Percentiles rank a stretch among this genome's conserved stretches.
These are phyloP conservation scores for Plasmodium sp. DNA, from an alignment of 169 alveolate genomes.

Conservation along the genomic window DNA sequence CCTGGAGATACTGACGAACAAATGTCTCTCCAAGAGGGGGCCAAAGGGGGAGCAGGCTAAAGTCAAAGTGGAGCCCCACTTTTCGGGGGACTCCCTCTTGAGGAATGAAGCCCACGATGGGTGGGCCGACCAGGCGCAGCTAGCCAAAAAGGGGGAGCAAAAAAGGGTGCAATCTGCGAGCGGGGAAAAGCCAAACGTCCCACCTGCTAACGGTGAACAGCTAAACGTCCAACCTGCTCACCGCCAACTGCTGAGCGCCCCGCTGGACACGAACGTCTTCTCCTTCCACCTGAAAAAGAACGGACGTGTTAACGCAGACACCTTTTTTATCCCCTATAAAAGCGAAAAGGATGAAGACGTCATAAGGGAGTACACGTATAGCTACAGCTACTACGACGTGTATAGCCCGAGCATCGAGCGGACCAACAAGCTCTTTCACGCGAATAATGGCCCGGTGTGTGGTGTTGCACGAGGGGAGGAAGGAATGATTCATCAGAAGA, in stretches of 20 bases:
- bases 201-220: neutral
- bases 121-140: neutral
- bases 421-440: slow-evolving; percentile 29
- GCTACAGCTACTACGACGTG: slow-evolving; percentile 47
- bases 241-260: neutral
- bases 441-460: slow-evolving; percentile 5
- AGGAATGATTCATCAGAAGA: neutral
- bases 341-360: slow-evolving; percentile 40
- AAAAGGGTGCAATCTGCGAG: too few relatives aligned
- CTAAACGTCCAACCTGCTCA: neutral
- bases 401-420: slow-evolving; percentile 14
- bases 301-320: slow-evolving; percentile 51
- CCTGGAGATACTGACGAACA: slow-evolving; percentile 10
- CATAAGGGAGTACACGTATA: slow-evolving; percentile 47
- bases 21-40: neutral
- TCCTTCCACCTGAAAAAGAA: slow-evolving; percentile 57
- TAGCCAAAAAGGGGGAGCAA: neutral
- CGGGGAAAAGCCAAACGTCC: too few relatives aligned
- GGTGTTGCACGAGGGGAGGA: neutral
- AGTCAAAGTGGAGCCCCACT: neutral
- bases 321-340: slow-evolving; percentile 52
- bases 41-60: neutral
- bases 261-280: slow-evolving; percentile 22
- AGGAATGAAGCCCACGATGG: neutral
- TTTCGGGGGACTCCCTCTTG: neutral